Conservation (phyloP, 768 basidiomycete genomes). For the Termitomyces sp. region DNA sequence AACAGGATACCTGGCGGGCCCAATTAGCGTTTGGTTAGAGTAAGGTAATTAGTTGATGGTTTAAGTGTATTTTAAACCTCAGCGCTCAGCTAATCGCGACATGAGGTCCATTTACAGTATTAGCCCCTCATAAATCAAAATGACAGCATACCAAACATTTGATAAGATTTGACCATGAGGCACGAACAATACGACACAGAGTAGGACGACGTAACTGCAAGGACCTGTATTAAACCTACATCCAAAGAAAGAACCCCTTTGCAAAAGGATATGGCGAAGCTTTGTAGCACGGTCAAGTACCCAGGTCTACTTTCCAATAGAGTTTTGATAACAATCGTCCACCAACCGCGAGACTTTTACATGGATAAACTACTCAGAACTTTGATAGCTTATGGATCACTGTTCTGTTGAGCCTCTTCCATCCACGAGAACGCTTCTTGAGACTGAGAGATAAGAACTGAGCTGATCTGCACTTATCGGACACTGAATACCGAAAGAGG, state of each 20-base stretch:
- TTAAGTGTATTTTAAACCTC: background rate
- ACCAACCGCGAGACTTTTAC: background rate
- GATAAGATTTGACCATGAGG: conserved; percentile 4
- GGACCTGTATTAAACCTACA: background rate
- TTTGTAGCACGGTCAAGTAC: background rate
- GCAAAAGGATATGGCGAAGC: conserved; percentile 4
- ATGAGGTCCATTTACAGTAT: background rate
- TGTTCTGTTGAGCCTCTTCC: conserved; percentile 3
- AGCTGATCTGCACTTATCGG: background rate
- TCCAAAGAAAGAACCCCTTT: background rate
- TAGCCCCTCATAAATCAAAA: background rate
- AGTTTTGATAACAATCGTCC: background rate
- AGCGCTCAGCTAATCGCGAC: too few species aligned
- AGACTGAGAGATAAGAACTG: background rate
- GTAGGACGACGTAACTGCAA: background rate
- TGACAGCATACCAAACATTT: background rate
- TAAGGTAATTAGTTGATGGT: background rate
- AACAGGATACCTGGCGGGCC: background rate
- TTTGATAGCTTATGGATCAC: too few species aligned
- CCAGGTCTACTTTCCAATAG: too few species aligned
- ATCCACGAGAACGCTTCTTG: background rate
- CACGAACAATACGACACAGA: background rate
- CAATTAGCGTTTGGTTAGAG: background rate
- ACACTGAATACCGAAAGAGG: background rate
- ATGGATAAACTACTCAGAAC: background rate